Evolutionary conservation across 1,139 yeast genomes (phyloP).

Genomic region (Yamadazyma epiphylla): DNA sequence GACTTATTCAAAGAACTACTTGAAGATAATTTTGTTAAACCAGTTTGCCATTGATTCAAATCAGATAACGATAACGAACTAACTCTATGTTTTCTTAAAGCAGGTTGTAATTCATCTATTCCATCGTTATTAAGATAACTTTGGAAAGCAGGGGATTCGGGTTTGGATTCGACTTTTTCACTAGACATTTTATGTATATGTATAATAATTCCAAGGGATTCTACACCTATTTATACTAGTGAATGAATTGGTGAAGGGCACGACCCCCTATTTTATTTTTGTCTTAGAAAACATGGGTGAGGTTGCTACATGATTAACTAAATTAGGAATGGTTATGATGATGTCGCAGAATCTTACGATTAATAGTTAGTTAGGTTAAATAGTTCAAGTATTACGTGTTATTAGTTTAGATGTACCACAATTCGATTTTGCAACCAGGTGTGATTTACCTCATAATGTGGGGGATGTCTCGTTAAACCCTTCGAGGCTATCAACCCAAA

Average conservation of each 20-base stretch:
- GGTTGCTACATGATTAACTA: background rate
- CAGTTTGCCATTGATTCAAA: conserved; percentile 56
- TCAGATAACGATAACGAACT: conserved; percentile 69
- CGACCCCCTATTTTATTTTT: too few species aligned
- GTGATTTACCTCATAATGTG: too few species aligned
- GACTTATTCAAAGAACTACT: conserved; percentile 34
- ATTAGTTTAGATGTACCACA: too few species aligned
- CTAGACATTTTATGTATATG: background rate
- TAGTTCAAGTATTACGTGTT: too few species aligned
- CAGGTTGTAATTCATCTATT: conserved; percentile 61
- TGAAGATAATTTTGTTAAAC: conserved; percentile 46
- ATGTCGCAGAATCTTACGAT: too few species aligned
- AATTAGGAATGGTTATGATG: background rate
- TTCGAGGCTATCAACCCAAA: too few species aligned
- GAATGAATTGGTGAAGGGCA: too few species aligned
- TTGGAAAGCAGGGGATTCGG: conserved; percentile 25
- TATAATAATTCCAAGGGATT: too few species aligned
- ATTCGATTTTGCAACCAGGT: too few species aligned
- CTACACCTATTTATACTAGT: too few species aligned
- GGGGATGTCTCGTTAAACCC: too few species aligned
- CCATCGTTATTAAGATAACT: conserved; percentile 71
- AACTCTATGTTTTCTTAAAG: conserved; percentile 58
- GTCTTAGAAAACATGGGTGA: background rate
- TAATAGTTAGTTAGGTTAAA: too few species aligned
- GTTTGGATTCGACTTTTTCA: background rate